Percentiles rank a stretch among this genome's conserved stretches.
These are phyloP conservation scores for Fusarium sambucinum DNA, from an alignment of 2,329 filamentous ascomycete species.

Conservation along the genomic window DNA sequence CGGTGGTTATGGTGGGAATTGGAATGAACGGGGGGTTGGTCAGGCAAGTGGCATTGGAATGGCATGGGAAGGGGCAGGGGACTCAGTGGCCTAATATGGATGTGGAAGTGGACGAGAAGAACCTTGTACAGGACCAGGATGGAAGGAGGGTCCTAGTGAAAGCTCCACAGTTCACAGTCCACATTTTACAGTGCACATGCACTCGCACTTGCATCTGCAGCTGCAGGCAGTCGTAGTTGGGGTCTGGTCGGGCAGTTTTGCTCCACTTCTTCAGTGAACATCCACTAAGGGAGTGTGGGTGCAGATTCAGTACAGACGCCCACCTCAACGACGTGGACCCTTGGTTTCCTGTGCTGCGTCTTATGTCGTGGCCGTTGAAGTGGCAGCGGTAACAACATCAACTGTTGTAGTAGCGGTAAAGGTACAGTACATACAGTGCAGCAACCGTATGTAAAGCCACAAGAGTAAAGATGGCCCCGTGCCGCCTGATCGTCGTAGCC, in stretches of 20 bases:
- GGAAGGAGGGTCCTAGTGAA: conserved; percentile 27
- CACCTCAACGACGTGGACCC: conserved; percentile 29
- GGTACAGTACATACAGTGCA: conserved; percentile 1
- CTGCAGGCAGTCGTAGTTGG: not conserved
- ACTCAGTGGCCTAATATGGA: conserved; percentile 46
- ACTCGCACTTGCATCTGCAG: conserved; percentile 9
- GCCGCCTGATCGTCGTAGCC: conserved; percentile 32
- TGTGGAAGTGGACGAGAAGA: conserved; percentile 32
- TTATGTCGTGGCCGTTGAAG: conserved; percentile 28
- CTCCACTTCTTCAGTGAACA: conserved; percentile 5
- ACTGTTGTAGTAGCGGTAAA: conserved; percentile 8
- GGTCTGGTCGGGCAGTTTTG: conserved; percentile 1
- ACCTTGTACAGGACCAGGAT: conserved; percentile 18
- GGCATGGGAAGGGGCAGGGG: conserved; percentile 43
- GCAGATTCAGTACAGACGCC: conserved; percentile 28
- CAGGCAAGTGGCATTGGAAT: conserved; percentile 41
- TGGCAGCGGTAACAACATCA: conserved; percentile 22
- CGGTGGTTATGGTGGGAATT: conserved; percentile 44
- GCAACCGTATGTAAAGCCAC: not conserved
- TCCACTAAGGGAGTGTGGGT: conserved; percentile 9
- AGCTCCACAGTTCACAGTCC: conserved; percentile 8
- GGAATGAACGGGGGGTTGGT: conserved; percentile 46
- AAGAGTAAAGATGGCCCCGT: conserved; percentile 24
- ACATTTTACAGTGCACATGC: conserved; percentile 4
- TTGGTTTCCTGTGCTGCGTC: conserved; percentile 23